These are phyloP conservation scores for Monascus purpureus DNA, from an alignment of 495 filamentous ascomycete genomes.

Conservation along the genomic window DNA sequence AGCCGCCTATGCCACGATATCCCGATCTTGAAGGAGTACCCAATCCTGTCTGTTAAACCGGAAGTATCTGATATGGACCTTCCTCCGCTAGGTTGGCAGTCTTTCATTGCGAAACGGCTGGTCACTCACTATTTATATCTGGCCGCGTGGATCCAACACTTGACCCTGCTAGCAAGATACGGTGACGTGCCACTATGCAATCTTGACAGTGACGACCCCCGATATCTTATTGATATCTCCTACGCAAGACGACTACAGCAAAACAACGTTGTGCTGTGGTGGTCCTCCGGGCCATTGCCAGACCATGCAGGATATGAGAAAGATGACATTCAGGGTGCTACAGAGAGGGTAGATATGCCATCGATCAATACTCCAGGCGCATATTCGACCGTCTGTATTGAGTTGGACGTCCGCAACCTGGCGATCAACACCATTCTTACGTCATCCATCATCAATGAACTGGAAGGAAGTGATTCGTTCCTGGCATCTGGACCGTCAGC, in stretches of 20 bases:
- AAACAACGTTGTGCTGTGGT: constrained; percentile 96
- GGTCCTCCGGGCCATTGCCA: constrained; percentile 71
- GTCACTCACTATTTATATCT: constrained; percentile 83
- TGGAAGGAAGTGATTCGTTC: constrained; percentile 65
- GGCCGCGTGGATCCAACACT: constrained; percentile 80
- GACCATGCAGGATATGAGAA: constrained; percentile 95
- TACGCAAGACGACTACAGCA: constrained; percentile 84
- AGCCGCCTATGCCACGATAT: constrained; percentile 71
- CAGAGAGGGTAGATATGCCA: constrained; percentile 91
- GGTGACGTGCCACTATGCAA: constrained; percentile 94
- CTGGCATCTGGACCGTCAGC: constrained; percentile 46
- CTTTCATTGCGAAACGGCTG: constrained; percentile 70
- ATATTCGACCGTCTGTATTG: constrained; percentile 93
- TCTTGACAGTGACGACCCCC: constrained; percentile 82
- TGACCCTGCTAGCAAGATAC: constrained; percentile 75
- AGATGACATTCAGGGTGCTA: constrained; percentile 69
- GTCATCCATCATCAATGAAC: constrained; percentile 92
- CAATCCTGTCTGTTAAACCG: constrained; percentile 62
- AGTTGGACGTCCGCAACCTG: constrained; percentile 84
- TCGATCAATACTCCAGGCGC: constrained; percentile 82
- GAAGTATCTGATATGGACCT: constrained; percentile 76
- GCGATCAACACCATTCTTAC: constrained; percentile 97
- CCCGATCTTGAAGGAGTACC: constrained; percentile 72
- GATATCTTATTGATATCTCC: constrained; percentile 88
- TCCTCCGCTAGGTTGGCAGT: constrained; percentile 88